Percentiles rank a stretch among this genome's conserved stretches.
Evolutionary conservation across 176 grass and related monocot species (phyloP).

Genomic region (Pontederia paniculata): DNA sequence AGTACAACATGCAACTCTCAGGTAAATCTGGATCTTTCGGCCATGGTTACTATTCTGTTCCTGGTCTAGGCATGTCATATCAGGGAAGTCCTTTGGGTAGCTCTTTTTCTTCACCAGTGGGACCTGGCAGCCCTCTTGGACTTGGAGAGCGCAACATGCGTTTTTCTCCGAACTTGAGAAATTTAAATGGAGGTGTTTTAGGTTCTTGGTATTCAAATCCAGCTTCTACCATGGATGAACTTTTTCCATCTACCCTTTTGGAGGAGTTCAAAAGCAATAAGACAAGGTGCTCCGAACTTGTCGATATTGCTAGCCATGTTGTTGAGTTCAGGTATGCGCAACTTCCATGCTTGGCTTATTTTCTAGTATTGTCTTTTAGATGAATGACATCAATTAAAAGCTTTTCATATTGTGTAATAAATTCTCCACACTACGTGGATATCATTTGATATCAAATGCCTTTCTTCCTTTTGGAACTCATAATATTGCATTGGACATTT

Average conservation of each 20-base stretch:
- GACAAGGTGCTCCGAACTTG: constrained; percentile 17
- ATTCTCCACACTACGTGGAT: too few species aligned
- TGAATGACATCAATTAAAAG: too few species aligned
- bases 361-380: too few species aligned
- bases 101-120: constrained; percentile 13
- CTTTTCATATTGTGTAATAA: too few species aligned
- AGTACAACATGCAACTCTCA: constrained; percentile 9
- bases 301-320: constrained; percentile 20
- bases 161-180: constrained; percentile 6
- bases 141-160: constrained; percentile 6
- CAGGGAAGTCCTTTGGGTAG: constrained; percentile 8
- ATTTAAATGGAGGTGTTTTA: constrained; percentile 12
- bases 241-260: constrained; percentile 7
- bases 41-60: constrained; percentile 11
- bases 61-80: constrained; percentile 6
- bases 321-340: constrained; percentile 17
- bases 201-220: constrained; percentile 12
- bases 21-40: constrained; percentile 2
- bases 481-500: too few species aligned
- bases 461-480: too few species aligned
- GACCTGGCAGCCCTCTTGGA: constrained; percentile 11
- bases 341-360: not conserved
- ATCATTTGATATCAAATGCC: too few species aligned
- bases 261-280: constrained; percentile 19
- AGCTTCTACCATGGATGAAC: constrained; percentile 9